Evolutionary conservation across 1,284 basidiomycete species (phyloP), one percentile per base, ranked within the genome.

Genomic region (Austropuccinia psidii): DNA sequence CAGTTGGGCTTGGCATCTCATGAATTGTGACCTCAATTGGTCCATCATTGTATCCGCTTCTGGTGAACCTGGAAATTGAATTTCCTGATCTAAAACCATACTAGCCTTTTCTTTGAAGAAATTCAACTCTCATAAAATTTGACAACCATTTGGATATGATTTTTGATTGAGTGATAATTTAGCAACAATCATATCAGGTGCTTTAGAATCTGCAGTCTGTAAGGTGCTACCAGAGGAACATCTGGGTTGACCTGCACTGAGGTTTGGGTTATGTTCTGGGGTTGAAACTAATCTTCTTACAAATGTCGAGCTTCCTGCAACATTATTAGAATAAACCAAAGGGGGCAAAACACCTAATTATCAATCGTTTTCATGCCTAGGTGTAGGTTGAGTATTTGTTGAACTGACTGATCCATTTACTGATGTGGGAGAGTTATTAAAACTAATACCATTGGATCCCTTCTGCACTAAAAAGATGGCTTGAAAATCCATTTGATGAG

Each of bases 91-190:
- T 75, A 65, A 35, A 33, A 64, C 17, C 39, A 19, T 49, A 45
- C 49, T 6, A 39, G n/a, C 49, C 27, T 31, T 17, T 47, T 47
- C 43, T 39, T 68, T 68, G 27, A 68, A 24, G 61, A 68, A 67
- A 31, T 39, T 43, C 31, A 52, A 47, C 49, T 52, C 39, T 69
- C 33, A 41, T 21, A n/a, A 55, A 8, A 90, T 84, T 19, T 84
- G 83, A 77, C 90, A 91, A 27, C 90, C 89, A 67, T 84, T 84
- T 0, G 86, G 85, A 81, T 89, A 91, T 61, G 89, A 82, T 79
- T 87, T 88, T 70, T 88, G 86, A 80, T 91, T 89, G 17, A 91
- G 83, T 24, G 90, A 84, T 33, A 90, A 79, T 80, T 91, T 89
- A 17, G 85, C 85, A n/a, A 90, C 85, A 24, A 90, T 79, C 65